A percentile compares a stretch with the other conserved stretches of the same genome.
phyloP scores from a whole-genome alignment of 305 asterid genomes.

The Rubia balearica region DNA sequence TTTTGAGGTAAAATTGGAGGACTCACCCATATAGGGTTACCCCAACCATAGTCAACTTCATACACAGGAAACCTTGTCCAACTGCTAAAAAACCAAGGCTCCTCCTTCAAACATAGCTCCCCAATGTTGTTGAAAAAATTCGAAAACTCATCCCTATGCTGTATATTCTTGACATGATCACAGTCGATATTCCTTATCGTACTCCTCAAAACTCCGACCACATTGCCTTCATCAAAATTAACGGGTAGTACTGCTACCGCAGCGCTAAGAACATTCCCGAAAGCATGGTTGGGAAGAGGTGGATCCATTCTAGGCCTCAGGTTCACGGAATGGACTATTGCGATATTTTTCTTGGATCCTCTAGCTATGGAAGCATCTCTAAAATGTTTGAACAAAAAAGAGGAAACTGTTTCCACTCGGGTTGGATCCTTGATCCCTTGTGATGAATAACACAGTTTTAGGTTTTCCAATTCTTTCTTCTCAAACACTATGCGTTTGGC shows the following conservation, averaged over 20 bases:
- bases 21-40: conserved; percentile 23
- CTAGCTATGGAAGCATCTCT: conserved; percentile 5
- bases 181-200: too few relatives aligned
- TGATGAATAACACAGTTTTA: conserved; percentile 6
- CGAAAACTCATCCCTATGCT: too few relatives aligned
- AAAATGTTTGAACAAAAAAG: not conserved
- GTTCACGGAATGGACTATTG: conserved; percentile 24
- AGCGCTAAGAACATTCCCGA: conserved; percentile 9
- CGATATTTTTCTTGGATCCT: not conserved
- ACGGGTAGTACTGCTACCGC: too few relatives aligned
- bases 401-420: not conserved
- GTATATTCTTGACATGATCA: too few relatives aligned
- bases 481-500: conserved; percentile 26
- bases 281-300: conserved; percentile 13
- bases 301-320: conserved; percentile 28
- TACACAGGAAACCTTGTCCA: conserved; percentile 14
- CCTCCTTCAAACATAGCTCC: too few relatives aligned
- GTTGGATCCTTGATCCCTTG: not conserved
- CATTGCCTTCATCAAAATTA: too few relatives aligned
- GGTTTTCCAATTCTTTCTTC: not conserved
- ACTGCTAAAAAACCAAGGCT: too few relatives aligned
- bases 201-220: too few relatives aligned
- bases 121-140: too few relatives aligned
- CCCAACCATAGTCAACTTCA: conserved; percentile 25
- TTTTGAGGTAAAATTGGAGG: conserved; percentile 19